phyloP scores from a whole-genome alignment of 768 basidiomycete species.

The Filobasidium wieringae region DNA sequence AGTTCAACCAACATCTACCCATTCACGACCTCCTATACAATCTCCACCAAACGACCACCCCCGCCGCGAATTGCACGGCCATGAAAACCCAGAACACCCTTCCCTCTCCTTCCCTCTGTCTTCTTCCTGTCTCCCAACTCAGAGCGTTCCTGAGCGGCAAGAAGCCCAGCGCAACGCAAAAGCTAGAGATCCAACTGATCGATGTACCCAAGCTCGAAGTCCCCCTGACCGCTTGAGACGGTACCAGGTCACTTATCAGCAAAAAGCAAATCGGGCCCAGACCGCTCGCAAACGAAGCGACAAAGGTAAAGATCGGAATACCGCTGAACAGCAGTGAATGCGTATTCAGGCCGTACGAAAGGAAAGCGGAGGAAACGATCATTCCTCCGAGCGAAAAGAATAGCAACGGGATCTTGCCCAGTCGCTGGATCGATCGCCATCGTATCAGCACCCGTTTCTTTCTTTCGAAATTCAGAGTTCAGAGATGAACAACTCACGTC shows the following conservation, averaged over 20 bases:
- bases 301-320: conserved; percentile 61
- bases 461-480: background rate
- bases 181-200: conserved; percentile 71
- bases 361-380: conserved; percentile 51
- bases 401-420: conserved; percentile 64
- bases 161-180: conserved; percentile 71
- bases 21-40: conserved; percentile 5
- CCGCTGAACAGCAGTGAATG: conserved; percentile 55
- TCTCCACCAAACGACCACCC: conserved; percentile 20
- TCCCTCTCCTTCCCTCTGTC: conserved; percentile 54
- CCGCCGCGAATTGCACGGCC: conserved; percentile 42
- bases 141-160: conserved; percentile 69
- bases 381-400: conserved; percentile 56
- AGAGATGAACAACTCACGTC: conserved; percentile 48
- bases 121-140: conserved; percentile 30
- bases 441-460: background rate
- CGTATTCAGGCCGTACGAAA: conserved; percentile 60
- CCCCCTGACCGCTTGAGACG: conserved; percentile 63
- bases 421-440: conserved; percentile 42
- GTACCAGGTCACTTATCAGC: conserved; percentile 80
- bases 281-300: conserved; percentile 83
- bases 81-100: conserved; percentile 81
- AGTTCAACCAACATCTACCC: background rate
- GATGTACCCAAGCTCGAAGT: conserved; percentile 65
- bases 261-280: conserved; percentile 88